Base-by-base conservation (phyloP, 495 filamentous ascomycete genomes). In the Penicillium ochrochloron region DNA sequence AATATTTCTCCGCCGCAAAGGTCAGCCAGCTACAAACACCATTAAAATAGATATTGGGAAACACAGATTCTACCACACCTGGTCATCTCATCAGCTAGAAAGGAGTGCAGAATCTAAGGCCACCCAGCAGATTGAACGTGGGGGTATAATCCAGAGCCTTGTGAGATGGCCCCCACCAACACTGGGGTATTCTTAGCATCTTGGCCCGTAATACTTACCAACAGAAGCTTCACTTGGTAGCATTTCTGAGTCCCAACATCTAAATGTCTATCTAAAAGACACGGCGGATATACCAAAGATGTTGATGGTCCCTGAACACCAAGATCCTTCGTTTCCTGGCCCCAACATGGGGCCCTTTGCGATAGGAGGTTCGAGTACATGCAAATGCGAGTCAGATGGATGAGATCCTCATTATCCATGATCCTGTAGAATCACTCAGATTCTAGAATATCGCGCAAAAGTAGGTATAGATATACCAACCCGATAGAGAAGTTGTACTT, bases 111-210 rank as follows among this genome's bases (percentile, higher is more conserved):
- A 8, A 23, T 48, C 3, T 5, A 23, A 48, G 44, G 44, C 44
- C 44, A 48, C 19, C 44, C 21, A 10, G 19, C 0, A 5, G 12
- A 23, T 14, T 48, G 9, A 12, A 10, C 0, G 5, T 23, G 44
- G 44, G 44, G 21, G 8, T 23, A 25, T 14, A 3, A 12, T 25
- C 21, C 5, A 25, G 12, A 48, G 19, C 44, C 44, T 12, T 9
- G 15, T 12, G 21, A 48, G 44, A 48, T 48, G 19, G 44, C 44
- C 44, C 42, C 44, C 44, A 48, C 44, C 44, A 48, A 25, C 44
- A 5, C 44, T 8, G 19, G 39, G 21, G 44, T 48, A 48, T 48
- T 48, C 44, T 48, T 48, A 48, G 44, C 44, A 48, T 25, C 9
- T 48, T 48, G 9, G 21, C 44, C 44, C 42, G 41, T 41, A 41